These are phyloP conservation scores for Monsonia emarginata DNA, from an alignment of 441 rosid genomes.

Conservation along the genomic window DNA sequence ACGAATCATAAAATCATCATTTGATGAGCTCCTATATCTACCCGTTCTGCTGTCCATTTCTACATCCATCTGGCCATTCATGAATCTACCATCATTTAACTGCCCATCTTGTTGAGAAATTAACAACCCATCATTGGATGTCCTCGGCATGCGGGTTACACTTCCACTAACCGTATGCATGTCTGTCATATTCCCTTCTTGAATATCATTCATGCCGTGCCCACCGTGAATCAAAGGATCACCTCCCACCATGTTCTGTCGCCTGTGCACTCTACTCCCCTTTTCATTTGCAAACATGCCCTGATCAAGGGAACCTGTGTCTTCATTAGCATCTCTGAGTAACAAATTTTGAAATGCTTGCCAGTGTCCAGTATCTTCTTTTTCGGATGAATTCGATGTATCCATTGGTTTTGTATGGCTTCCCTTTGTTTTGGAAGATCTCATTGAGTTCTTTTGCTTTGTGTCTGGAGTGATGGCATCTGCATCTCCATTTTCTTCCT, in stretches of 20 bases:
- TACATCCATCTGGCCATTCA: slow-evolving; percentile 29
- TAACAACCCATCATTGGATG: slow-evolving; percentile 49
- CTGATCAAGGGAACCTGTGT: slow-evolving; percentile 34
- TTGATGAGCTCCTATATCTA: slow-evolving; percentile 30
- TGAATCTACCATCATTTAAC: slow-evolving; percentile 27
- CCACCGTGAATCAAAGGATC: slow-evolving; percentile 54
- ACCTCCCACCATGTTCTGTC: slow-evolving; percentile 32
- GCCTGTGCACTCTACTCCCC: slow-evolving; percentile 42
- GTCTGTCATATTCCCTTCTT: slow-evolving; percentile 35
- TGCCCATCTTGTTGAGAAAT: slow-evolving; percentile 29
- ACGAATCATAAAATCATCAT: slow-evolving; percentile 50
- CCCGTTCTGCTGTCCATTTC: slow-evolving; percentile 36
- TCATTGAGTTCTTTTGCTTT: slow-evolving; percentile 24
- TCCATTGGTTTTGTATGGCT: slow-evolving; percentile 20
- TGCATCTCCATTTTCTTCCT: slow-evolving; percentile 34
- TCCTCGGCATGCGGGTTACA: slow-evolving; percentile 31
- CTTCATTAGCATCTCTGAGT: slow-evolving; percentile 67
- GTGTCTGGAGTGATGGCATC: slow-evolving; percentile 18
- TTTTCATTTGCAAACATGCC: slow-evolving; percentile 55
- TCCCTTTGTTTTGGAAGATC: slow-evolving; percentile 32
- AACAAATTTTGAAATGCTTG: slow-evolving; percentile 74
- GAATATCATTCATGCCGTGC: slow-evolving; percentile 32
- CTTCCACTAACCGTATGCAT: slow-evolving; percentile 39
- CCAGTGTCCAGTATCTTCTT: slow-evolving; percentile 58
- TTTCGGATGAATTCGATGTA: slow-evolving; percentile 23